phyloP scores from a whole-genome alignment of 164 flowering plant genomes.

The Tetrastigma voinierianum region DNA sequence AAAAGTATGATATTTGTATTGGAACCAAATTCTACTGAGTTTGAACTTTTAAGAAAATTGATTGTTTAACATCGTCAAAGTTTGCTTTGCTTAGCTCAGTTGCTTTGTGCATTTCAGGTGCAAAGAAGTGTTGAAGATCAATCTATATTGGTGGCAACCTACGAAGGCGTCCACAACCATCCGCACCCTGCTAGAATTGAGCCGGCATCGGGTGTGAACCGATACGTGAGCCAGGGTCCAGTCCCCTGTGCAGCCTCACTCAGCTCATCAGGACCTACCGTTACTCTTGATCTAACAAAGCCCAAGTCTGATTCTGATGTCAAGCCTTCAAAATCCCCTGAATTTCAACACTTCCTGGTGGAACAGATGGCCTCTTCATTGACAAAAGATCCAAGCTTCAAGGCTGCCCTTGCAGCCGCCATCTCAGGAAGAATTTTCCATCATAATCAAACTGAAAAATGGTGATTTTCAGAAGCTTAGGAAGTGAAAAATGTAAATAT shows the following conservation, averaged over 20 bases:
- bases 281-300: constrained; percentile 51
- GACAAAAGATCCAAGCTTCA: constrained; percentile 64
- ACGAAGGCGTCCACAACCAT: constrained; percentile 82
- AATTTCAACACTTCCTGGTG: constrained; percentile 32
- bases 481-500: no score
- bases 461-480: constrained; percentile 4
- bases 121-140: constrained; percentile 73
- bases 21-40: no score
- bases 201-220: constrained; percentile 28
- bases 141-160: constrained; percentile 60
- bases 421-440: constrained; percentile 41
- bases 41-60: no score
- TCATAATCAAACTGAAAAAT: constrained; percentile 16
- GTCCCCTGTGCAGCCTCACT: constrained; percentile 31
- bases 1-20: no score
- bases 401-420: constrained; percentile 58
- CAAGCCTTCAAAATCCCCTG: constrained; percentile 12
- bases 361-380: constrained; percentile 64
- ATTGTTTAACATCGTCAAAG: no score
- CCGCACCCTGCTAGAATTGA: constrained; percentile 33
- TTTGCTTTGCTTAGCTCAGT: background rate
- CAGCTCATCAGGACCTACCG: constrained; percentile 27
- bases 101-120: constrained; percentile 38
- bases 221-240: constrained; percentile 16
- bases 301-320: constrained; percentile 20